Base-by-base conservation (phyloP, 139 green algal species). In the Chloropicon primus region DNA sequence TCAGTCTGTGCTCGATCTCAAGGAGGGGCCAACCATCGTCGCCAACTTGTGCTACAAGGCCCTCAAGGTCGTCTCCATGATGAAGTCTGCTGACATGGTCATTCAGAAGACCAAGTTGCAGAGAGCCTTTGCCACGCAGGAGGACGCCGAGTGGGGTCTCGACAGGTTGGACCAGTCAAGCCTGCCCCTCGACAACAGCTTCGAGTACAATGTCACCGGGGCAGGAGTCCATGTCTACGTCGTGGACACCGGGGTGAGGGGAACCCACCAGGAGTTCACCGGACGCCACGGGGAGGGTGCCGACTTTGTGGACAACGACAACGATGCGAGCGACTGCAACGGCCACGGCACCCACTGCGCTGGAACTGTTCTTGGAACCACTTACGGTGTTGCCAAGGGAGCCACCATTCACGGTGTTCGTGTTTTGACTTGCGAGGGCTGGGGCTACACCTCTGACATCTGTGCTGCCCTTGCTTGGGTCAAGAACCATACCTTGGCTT, bases 241-340 rank as follows among this genome's bases (percentile, higher is more conserved):
- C 26, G 27, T 90, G 2, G 86, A 90, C 75, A 90, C 86, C 17
- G 81, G 86, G 26, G 87, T 90, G 78, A 79, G 81, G n/a, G 54
- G 71, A 21, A 54, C 72, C 1, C 86, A 90, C 72, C n/a, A 74
- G 5, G 86, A 90, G 41, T 90, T 90, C 41, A 28, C 75, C 24
- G 75, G 75, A n/a, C 75, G 75, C 41, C 41, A 62, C 41, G 41
- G 53, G 2, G 54, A 27, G 23, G 78, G 78, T 2, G 26, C 22
- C n/a, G 53, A 82, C 26, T 74, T 53, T 17, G 41, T 82, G 22
- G 74, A 41, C 76, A 77, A 82, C 77, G 23, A 82, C 74, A 53
- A 41, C 21, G 53, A 74, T 2, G 27, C 26, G n/a, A 27, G 21
- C 25, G 78, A 82, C 24, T 23, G 26, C 26, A 53, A 82, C 26